phyloP scores from a whole-genome alignment of 2,329 filamentous ascomycete species.

The Microdochium nivale region DNA sequence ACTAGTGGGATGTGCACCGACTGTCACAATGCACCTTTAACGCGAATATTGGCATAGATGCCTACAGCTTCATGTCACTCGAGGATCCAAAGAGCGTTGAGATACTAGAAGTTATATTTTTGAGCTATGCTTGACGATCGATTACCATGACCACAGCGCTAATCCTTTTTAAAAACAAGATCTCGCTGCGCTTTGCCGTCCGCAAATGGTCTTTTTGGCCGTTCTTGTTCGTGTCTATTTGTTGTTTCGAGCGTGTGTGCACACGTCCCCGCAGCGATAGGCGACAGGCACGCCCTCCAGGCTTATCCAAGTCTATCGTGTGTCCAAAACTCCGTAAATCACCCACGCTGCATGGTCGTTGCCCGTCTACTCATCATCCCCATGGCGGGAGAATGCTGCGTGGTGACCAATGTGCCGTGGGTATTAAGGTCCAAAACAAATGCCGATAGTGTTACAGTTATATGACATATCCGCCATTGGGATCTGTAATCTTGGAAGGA shows the following conservation, averaged over 20 bases:
- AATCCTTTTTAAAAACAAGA: no score
- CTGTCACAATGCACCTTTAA: no score
- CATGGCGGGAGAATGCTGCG: background rate
- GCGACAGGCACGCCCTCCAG: background rate
- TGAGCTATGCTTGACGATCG: no score
- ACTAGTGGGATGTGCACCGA: no score
- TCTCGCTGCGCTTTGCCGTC: no score
- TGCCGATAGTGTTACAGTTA: background rate
- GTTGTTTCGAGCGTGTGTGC: background rate
- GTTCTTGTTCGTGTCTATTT: background rate
- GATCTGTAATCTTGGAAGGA: background rate
- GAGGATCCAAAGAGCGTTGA: no score
- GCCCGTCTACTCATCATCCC: no score
- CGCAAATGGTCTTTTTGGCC: no score
- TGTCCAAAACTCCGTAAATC: background rate
- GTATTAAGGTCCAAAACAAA: background rate
- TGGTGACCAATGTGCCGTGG: background rate
- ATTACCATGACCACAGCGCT: no score
- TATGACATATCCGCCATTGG: background rate
- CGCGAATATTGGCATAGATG: no score
- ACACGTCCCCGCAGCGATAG: background rate
- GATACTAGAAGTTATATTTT: no score
- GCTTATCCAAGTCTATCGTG: background rate
- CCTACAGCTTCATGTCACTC: no score
- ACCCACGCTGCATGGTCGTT: background rate